Base-by-base conservation (phyloP, 2,329 filamentous ascomycete species). In the Incumbomyces lentus region DNA sequence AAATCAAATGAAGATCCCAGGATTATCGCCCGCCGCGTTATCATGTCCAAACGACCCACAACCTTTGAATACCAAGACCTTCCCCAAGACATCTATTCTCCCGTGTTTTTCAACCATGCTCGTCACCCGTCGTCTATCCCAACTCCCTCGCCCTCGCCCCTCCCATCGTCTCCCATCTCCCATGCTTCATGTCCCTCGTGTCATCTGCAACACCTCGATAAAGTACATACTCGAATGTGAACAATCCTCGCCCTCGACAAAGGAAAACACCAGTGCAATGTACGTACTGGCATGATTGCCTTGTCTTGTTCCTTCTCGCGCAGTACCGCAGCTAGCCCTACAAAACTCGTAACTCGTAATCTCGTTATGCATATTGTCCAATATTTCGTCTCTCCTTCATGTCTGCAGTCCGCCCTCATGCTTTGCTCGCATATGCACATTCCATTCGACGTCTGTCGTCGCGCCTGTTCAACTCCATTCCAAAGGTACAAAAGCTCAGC, bases 311-410 rank as follows among this genome's bases (percentile, higher is more conserved):
- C 14, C 40, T 7, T 34, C 6, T 34, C 26, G n/a, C 22, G 30
- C 3, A 17, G 12, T 34, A 11, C 14, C 32, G 12, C 31, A 8
- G 4, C 22, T 26, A 4, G 22, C 22, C 22, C 22, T 26, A 26
- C 22, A 26, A 31, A 35, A n/a, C 34, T 44, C 40, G 31, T 44
- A 44, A 44, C 19, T 44, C 40, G 18, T 44, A 44, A 44, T 12
- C 13, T 44, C 40, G 14, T 44, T 45, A 45, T 45, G 42, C 42
- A 38, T 34, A 45, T 45, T 17, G 22, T 37, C 37, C 38, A 16
- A 45, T 45, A 37, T n/a, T 35, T 22, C 16, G 17, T 31, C 30
- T 37, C n/a, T 37, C 13, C 42, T 26, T 45, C 33, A 38, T 37
- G 7, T 32, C 33, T 38, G 33, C 11, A 18, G 12, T n/a, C 30